Percentiles rank a stretch among this genome's conserved stretches.
Conservation (phyloP, 2,329 filamentous ascomycete species). For the Simplicillium sp. region DNA sequence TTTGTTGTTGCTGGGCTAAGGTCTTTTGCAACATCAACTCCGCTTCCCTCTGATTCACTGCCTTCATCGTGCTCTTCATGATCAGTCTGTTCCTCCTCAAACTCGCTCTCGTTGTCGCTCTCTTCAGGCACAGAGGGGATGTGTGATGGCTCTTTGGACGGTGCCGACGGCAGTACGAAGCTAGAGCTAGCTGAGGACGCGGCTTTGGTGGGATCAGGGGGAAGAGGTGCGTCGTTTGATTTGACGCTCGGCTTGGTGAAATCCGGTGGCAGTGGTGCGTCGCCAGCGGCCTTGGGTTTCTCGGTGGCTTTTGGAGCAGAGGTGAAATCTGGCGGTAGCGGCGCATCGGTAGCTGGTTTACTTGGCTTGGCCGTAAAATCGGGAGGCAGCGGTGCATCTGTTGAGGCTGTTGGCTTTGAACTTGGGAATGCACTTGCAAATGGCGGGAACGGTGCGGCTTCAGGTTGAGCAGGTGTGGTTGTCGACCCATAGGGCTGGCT, state of each 20-base stretch:
- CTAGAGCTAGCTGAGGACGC: not conserved
- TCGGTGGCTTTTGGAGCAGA: slow-evolving; percentile 13
- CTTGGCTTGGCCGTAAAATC: slow-evolving; percentile 16
- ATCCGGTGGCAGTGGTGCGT: slow-evolving; percentile 22
- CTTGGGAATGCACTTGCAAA: slow-evolving; percentile 1
- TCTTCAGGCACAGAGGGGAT: slow-evolving; percentile 24
- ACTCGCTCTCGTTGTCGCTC: slow-evolving; percentile 29
- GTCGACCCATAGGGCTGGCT: slow-evolving; percentile 17
- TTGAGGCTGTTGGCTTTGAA: slow-evolving; percentile 5
- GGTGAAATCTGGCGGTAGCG: slow-evolving; percentile 6
- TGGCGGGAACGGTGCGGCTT: slow-evolving; percentile 8
- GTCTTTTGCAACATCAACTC: slow-evolving; percentile 56
- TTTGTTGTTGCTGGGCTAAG: slow-evolving; percentile 42
- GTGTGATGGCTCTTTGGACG: slow-evolving; percentile 18
- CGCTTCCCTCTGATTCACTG: slow-evolving; percentile 46
- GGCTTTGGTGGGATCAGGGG: slow-evolving; percentile 16
- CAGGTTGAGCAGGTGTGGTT: slow-evolving; percentile 10
- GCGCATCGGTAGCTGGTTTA: slow-evolving; percentile 5
- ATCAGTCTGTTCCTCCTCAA: slow-evolving; percentile 30
- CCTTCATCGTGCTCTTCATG: slow-evolving; percentile 37
- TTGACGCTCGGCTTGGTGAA: slow-evolving; percentile 16
- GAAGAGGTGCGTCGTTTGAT: slow-evolving; percentile 27
- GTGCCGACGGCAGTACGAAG: slow-evolving; percentile 15
- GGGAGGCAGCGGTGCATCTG: slow-evolving; percentile 38
- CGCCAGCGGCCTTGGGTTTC: slow-evolving; percentile 7